phyloP scores from a whole-genome alignment of 2,329 filamentous ascomycete species.

The Simplicillium sp. region DNA sequence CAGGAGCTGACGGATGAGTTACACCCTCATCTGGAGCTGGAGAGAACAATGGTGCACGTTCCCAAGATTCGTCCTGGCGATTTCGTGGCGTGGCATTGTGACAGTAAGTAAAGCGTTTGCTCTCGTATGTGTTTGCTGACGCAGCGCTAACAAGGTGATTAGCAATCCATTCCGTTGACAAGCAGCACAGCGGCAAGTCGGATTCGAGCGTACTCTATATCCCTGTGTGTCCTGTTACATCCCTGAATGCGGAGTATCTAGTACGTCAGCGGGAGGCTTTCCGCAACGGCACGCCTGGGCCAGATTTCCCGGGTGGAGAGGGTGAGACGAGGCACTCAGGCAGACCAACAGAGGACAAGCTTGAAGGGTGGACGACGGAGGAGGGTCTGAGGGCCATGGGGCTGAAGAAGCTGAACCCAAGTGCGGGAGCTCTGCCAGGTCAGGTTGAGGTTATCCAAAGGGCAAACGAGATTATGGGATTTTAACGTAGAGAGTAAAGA shows the following conservation, averaged over 20 bases:
- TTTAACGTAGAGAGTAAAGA: slow-evolving; percentile 14
- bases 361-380: slow-evolving; percentile 20
- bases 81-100: slow-evolving; percentile 79
- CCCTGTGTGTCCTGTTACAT: slow-evolving; percentile 73
- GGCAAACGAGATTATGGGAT: slow-evolving; percentile 36
- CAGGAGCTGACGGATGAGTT: slow-evolving; percentile 61
- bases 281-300: slow-evolving; percentile 53
- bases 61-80: slow-evolving; percentile 63
- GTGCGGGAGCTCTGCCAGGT: slow-evolving; percentile 18
- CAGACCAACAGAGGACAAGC: slow-evolving; percentile 29
- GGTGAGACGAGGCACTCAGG: slow-evolving; percentile 51
- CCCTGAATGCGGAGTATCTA: slow-evolving; percentile 63
- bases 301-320: slow-evolving; percentile 63
- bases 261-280: slow-evolving; percentile 63
- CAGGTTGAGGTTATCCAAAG: slow-evolving; percentile 24
- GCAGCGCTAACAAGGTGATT: too few relatives aligned
- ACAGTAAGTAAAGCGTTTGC: slow-evolving; percentile 34
- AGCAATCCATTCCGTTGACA: slow-evolving; percentile 75
- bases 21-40: slow-evolving; percentile 63
- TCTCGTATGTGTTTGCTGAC: slow-evolving; percentile 9
- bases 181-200: slow-evolving; percentile 55
- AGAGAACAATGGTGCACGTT: slow-evolving; percentile 59
- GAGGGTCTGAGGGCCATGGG: slow-evolving; percentile 34
- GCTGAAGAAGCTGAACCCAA: slow-evolving; percentile 25
- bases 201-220: slow-evolving; percentile 89